Evolutionary conservation across 192 early-diverging fungal genomes (phyloP), one percentile per base, ranked within the genome.

Genomic region (Lunasporangiospora selenospora): DNA sequence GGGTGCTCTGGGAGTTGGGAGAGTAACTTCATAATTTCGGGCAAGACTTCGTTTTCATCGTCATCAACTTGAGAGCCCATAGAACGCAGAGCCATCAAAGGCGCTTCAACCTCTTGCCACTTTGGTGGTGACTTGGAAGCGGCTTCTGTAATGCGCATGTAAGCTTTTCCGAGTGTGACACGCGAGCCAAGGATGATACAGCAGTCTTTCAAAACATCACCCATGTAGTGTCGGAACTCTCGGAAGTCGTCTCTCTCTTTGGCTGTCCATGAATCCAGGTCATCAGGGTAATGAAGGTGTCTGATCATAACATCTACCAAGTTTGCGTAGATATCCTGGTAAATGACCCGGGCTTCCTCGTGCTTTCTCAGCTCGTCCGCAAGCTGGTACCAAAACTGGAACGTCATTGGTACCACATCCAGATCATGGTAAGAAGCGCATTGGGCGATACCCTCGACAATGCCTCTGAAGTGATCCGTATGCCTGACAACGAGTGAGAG

Each of bases 71-170:
- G 88, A 10, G 93, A 85, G 16, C 96, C 96, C 92, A 99, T 95
- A 2, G 94, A 89, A 0, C 98, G 86, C 34, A 99, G 63, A 1
- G 97, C 85, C 83, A 98, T 97, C 43, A 98, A 81, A 11, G 95
- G 90, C 2, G 97, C 96, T 78, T 99, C 98, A 53, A 98, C 87
- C 34, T 89, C 87, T 64, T 98, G 96, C 98, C 98, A 99, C 13
- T 77, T 80, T 24, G 78, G 56, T 13, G 73, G 46, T 15, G 47
- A 58, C 29, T 59, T 58, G 3, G 65, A 53, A 1, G 76, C 64
- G n/a, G 80, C 51, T 39, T 84, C 62, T n/a, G 85, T 63, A 31
- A 79, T 52, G 18, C 51, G 55, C 53, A 62, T 50, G 18, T 67
- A 63, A 13, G 81, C 76, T 24, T 87, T 87, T 0, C 76, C 60